phyloP scores from a whole-genome alignment of 2,329 filamentous ascomycete species.

The Apiospora malaysiana region DNA sequence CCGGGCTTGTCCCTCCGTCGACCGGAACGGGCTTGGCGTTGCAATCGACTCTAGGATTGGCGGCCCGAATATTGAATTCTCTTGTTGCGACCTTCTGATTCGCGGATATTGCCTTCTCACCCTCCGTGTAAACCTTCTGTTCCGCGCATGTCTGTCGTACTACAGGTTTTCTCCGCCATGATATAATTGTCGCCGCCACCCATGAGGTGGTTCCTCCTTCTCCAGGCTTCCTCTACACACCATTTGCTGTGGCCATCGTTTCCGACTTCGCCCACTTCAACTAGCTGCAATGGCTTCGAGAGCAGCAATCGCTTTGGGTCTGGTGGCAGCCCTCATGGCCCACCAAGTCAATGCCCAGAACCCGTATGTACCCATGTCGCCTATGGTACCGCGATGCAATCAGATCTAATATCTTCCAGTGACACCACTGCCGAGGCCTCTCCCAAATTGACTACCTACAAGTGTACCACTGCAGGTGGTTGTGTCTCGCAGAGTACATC shows the following conservation, averaged over 20 bases:
- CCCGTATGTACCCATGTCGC: neutral
- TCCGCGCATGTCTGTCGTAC: neutral
- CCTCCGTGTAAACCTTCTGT: neutral
- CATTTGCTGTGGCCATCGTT: neutral
- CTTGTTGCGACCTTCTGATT: neutral
- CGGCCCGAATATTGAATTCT: conserved; percentile 10
- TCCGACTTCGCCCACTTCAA: no score
- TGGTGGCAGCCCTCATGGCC: neutral
- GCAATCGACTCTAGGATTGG: neutral
- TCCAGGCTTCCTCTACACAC: neutral
- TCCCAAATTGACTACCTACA: conserved; percentile 50
- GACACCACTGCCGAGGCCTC: conserved; percentile 43
- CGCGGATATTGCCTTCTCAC: neutral
- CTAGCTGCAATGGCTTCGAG: neutral
- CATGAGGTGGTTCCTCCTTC: neutral
- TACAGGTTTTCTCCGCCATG: neutral
- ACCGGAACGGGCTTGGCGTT: conserved; percentile 14
- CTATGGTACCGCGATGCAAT: no score
- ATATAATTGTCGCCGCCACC: neutral
- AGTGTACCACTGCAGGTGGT: conserved; percentile 47
- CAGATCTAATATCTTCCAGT: neutral
- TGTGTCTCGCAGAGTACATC: conserved; percentile 49
- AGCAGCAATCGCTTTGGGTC: neutral
- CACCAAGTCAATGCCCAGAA: neutral
- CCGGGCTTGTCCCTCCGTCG: conserved; percentile 14